Evolutionary conservation across 495 filamentous ascomycete genomes (phyloP), one percentile per base, ranked within the genome.

Genomic region (Clohesyomyces aquaticus): DNA sequence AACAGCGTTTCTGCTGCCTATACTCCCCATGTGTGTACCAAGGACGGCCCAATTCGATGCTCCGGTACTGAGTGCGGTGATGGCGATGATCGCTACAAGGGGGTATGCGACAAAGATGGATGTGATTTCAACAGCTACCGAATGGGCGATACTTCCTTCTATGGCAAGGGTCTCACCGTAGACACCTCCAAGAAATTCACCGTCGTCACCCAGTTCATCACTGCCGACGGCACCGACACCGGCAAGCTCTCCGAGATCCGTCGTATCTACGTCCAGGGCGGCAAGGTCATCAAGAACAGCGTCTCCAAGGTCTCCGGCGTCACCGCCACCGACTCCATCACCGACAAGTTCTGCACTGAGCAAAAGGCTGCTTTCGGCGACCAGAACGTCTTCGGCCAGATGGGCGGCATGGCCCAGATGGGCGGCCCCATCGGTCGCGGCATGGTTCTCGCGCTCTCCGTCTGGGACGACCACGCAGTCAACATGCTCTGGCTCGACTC

Each of bases 401-500:
- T 85, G 68, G 88, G 88, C 41, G 89, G 87, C 26, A 68, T 88
- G 46, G 58, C 62, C 12, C 72, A 75, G 46, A 86, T 91, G 79
- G 79, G 85, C 56, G 69, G 76, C 26, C 83, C 80, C 23, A 69
- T 90, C 25, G 73, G 67, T 14, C 53, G 78, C 32, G 83, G 82
- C 61, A 87, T 90, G 86, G 89, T 89, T 47, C 81, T 91, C 19
- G 87, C 88, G 73, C 80, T 92, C 81, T 87, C 84, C 68, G 71
- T 91, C 72, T 91, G 89, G 89, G 87, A 90, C 71, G 89, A 91
- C 77, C 83, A 91, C 77, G 75, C 80, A 18, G 77, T 81, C 77
- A 82, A 89, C 78, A 93, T 93, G 90, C 82, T 88, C 70, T 93
- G 90, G 90, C 86, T 94, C 70, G 90, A 93, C 80, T 86, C 85